Base-by-base conservation (phyloP, 31 red algal genomes). In the Endocladia muricata region DNA sequence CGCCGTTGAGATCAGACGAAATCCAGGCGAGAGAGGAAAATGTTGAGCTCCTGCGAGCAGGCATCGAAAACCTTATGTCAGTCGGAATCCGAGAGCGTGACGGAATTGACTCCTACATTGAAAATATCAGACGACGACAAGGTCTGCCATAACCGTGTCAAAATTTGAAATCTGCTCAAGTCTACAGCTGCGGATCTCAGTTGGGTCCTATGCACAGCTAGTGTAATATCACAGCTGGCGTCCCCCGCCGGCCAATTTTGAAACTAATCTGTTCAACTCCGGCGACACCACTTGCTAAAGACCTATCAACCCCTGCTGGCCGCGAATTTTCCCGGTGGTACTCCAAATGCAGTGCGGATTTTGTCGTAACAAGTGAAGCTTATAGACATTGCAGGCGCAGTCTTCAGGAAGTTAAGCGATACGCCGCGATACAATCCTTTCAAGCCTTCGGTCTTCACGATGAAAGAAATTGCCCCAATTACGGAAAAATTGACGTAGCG, bases 281-380 rank as follows among this genome's bases (percentile, higher is more conserved):
- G n/a, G n/a, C n/a, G n/a, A n/a, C n/a, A n/a, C n/a, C n/a, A n/a
- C n/a, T n/a, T n/a, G n/a, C n/a, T n/a, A n/a, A n/a, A n/a, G n/a
- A n/a, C n/a, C n/a, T 49, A 8, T 49, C 44, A 90, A n/a, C 77
- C 86, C 31, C 77, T 69, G 15, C 82, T 93, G 26, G 93, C 82
- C 17, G 86, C 74, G 72, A 76, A 88, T 56, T 89, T 90, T 3
- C 79, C 78, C 5, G 86, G 65, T 6, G 93, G 93, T 47, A 91
- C 83, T 8, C 79, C 75, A n/a, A 90, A 78, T 31, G 77, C 74
- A 11, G 73, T 67, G 42, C 87, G 70, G 40, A 96, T 73, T 68
- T 65, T 84, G 44, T 95, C 92, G 75, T 95, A 95, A 37, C 82
- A 81, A 38, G 92, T 82, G 70, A 95, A 95, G 60, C 84, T 89